Evolutionary conservation across 257 asterid species (phyloP), one percentile per base, ranked within the genome.

Genomic region (Solanum tarijense): DNA sequence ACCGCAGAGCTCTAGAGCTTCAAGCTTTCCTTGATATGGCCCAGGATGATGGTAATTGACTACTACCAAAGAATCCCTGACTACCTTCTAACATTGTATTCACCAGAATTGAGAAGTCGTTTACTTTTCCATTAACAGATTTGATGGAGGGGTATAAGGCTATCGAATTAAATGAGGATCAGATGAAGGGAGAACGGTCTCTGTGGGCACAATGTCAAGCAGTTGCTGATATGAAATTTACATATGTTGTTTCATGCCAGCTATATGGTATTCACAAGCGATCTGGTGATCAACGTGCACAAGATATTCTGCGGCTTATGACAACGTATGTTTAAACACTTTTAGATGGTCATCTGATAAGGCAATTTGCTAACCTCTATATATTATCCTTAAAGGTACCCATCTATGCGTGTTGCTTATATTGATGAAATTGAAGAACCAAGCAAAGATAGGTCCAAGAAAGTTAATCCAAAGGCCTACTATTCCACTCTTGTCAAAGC

Each of bases 1-100:
- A 97, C 88, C 98, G 99, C 87, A 96, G 91, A 94, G 99, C 99
- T 88, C 93, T 97, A 18, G 99, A 96, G 89, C 99, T 97, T 89
- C 99, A 97, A 91, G 97, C 99, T 46, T 97, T 97, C 92, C 99
- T 96, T 88, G 99, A 97, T 92, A 97, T 97, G 99, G 99, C 99
- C 89, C 92, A 95, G 93, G 95, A 97, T 93, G 99, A 96, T 81
- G 99, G 99, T 97, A 94, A 58, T 46, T 81, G 85, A 43, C 69
- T 18, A 46, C 18, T 81, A 27, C 13, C 29, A 27, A 48, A 81
- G 85, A 81, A 81, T 81, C 29, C 38, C 9, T 18, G 69, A 27
- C 55, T 29, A 46, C 46, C 48, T 5, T 25, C n/a, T 71, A 18
- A 39, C 71, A 46, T 87, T 27, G 31, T 9, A 52, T 48, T 65